Conservation (phyloP, 345 rosid species). For the Gossypioides kirkii region DNA sequence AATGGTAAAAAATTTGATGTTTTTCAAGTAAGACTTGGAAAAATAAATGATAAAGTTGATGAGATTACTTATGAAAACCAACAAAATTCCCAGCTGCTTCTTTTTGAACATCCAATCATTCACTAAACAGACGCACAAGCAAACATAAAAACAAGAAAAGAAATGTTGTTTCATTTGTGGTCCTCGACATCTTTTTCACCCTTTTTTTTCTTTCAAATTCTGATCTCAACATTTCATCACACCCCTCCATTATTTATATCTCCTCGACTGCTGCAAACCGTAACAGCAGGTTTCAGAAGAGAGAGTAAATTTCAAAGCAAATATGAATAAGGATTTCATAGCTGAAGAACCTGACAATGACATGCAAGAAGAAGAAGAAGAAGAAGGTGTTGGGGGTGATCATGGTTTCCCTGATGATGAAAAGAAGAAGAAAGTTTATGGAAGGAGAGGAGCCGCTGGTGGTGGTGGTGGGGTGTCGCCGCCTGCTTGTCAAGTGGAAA, state of each 20-base stretch:
- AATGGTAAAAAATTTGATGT: too few relatives aligned
- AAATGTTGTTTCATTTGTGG: conserved; percentile 23
- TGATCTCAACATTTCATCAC: conserved; percentile 3
- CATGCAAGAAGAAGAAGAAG: conserved; percentile 48
- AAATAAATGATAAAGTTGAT: too few relatives aligned
- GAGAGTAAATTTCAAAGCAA: conserved; percentile 27
- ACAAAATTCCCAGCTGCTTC: background rate
- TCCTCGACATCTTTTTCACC: conserved; percentile 24
- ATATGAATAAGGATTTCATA: conserved; percentile 25
- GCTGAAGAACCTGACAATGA: conserved; percentile 53
- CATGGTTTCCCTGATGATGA: conserved; percentile 32
- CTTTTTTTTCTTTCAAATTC: conserved; percentile 1
- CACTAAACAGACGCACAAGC: conserved; percentile 2
- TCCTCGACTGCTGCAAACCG: conserved; percentile 26
- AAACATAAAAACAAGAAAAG: conserved; percentile 19
- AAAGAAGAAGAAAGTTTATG: conserved; percentile 33
- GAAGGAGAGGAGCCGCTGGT: conserved; percentile 27
- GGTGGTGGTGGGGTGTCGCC: conserved; percentile 28
- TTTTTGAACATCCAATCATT: conserved; percentile 17
- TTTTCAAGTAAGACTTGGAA: too few relatives aligned
- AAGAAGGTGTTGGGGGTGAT: conserved; percentile 13
- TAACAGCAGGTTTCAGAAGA: conserved; percentile 24
- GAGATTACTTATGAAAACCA: background rate
- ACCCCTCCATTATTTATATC: conserved; percentile 7
- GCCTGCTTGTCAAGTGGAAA: conserved; percentile 63